These are phyloP conservation scores for Taxawa tesnikishii DNA, from an alignment of 2,329 filamentous ascomycete genomes.

Conservation along the genomic window DNA sequence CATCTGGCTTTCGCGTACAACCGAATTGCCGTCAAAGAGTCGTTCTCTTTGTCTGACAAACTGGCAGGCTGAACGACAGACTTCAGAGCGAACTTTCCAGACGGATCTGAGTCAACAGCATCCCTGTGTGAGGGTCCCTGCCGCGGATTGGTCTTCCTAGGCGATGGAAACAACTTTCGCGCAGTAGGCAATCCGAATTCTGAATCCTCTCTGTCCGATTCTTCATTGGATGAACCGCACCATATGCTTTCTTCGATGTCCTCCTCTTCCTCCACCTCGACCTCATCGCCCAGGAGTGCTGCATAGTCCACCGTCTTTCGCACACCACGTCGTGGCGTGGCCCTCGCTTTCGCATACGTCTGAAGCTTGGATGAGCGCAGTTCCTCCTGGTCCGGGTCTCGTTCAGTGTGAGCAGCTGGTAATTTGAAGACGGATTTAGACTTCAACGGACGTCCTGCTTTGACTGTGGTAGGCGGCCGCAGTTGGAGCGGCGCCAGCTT, in stretches of 20 bases:
- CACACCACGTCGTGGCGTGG: slow-evolving; percentile 4
- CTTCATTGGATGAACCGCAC: slow-evolving; percentile 14
- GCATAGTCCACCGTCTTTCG: slow-evolving; percentile 1
- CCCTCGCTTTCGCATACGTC: slow-evolving; percentile 1
- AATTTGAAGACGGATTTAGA: no score
- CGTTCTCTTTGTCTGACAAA: no score
- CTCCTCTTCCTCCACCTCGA: slow-evolving; percentile 11
- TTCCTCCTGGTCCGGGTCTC: no score
- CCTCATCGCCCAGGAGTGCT: slow-evolving; percentile 5
- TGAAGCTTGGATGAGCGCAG: no score
- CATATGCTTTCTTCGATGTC: slow-evolving; percentile 22
- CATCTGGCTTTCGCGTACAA: not conserved
- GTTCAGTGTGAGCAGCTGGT: no score
- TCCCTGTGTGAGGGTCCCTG: not conserved
- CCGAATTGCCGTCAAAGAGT: no score
- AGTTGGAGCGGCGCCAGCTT: no score
- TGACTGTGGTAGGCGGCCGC: not conserved
- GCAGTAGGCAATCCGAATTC: not conserved
- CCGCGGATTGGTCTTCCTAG: not conserved
- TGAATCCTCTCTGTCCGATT: not conserved
- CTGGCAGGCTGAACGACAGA: no score
- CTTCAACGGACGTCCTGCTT: not conserved
- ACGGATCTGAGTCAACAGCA: not conserved
- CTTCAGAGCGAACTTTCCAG: not conserved
- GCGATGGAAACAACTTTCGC: not conserved